Evolutionary conservation across 805 yeast genomes (phyloP).

Genomic region (Hanseniaspora nectarophila): DNA sequence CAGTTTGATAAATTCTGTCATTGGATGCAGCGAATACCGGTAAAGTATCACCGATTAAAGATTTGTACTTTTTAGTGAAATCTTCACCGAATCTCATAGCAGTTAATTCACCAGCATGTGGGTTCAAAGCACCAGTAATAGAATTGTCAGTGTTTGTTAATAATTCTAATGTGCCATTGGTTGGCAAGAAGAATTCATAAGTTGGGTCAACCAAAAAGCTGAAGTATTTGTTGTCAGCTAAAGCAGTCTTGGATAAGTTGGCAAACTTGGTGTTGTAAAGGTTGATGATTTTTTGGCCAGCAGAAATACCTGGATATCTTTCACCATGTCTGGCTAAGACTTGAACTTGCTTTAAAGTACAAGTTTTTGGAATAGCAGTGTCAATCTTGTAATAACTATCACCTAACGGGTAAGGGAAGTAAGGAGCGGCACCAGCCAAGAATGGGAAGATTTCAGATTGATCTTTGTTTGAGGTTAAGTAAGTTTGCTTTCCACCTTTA

Average conservation of each 20-base stretch:
- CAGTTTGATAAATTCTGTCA: conserved; percentile 37
- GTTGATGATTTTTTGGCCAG: conserved; percentile 18
- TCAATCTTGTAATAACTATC: conserved; percentile 42
- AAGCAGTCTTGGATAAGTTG: conserved; percentile 28
- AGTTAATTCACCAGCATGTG: conserved; percentile 38
- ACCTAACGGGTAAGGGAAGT: conserved; percentile 31
- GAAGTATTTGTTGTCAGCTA: conserved; percentile 29
- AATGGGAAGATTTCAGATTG: conserved; percentile 34
- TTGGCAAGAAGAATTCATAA: conserved; percentile 37
- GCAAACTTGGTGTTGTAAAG: conserved; percentile 15
- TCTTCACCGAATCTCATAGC: conserved; percentile 36
- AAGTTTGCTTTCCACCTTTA: neutral
- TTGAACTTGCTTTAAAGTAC: conserved; percentile 55
- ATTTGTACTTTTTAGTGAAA: conserved; percentile 35
- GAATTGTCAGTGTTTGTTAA: conserved; percentile 26
- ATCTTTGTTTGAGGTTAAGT: neutral
- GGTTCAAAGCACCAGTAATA: conserved; percentile 20
- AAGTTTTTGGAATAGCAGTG: conserved; percentile 37
- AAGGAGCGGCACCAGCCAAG: conserved; percentile 50
- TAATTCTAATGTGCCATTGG: conserved; percentile 33
- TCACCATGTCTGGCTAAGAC: conserved; percentile 70
- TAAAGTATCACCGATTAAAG: conserved; percentile 31
- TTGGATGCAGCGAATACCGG: conserved; percentile 41
- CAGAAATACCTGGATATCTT: conserved; percentile 48
- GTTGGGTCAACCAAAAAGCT: conserved; percentile 41